A percentile compares a stretch with the other conserved stretches of the same genome.
Evolutionary conservation across 768 basidiomycete genomes (phyloP).

Genomic region (Kwoniella heveanensis): DNA sequence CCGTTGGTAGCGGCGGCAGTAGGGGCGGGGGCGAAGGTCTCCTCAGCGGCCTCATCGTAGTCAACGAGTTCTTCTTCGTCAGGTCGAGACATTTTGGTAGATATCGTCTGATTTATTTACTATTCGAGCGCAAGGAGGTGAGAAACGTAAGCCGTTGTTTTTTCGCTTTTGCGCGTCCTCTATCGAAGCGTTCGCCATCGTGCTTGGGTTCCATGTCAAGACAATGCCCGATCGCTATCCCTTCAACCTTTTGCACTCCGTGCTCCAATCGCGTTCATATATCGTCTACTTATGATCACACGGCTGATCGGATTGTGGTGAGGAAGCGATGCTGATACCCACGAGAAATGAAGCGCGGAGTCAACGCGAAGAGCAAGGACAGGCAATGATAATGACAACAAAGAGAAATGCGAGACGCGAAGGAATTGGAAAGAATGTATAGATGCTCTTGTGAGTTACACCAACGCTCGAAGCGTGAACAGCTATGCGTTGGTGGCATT

Average conservation of each 20-base stretch:
- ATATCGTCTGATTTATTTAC: constrained; percentile 9
- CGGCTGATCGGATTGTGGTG: background rate
- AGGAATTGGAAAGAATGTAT: background rate
- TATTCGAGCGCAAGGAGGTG: constrained; percentile 8
- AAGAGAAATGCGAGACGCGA: background rate
- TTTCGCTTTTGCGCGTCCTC: background rate
- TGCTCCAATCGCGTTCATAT: constrained; percentile 1
- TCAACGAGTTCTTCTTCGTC: constrained; percentile 57
- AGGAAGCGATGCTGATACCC: background rate
- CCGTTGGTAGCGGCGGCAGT: constrained; percentile 46
- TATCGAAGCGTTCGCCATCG: background rate
- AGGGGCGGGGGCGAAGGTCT: constrained; percentile 57
- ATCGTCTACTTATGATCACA: background rate
- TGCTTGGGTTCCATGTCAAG: too few relatives aligned
- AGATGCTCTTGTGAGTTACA: too few relatives aligned
- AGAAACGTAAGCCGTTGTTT: constrained; percentile 35
- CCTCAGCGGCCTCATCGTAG: constrained; percentile 56
- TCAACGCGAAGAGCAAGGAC: background rate
- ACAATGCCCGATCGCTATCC: too few relatives aligned
- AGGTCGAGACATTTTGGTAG: constrained; percentile 52
- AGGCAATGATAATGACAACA: background rate
- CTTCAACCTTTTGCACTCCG: too few relatives aligned
- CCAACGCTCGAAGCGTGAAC: too few relatives aligned
- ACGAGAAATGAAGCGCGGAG: background rate
- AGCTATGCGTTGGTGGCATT: too few relatives aligned